Evolutionary conservation across 768 basidiomycete species (phyloP).

Genomic region (Suillus plorans): DNA sequence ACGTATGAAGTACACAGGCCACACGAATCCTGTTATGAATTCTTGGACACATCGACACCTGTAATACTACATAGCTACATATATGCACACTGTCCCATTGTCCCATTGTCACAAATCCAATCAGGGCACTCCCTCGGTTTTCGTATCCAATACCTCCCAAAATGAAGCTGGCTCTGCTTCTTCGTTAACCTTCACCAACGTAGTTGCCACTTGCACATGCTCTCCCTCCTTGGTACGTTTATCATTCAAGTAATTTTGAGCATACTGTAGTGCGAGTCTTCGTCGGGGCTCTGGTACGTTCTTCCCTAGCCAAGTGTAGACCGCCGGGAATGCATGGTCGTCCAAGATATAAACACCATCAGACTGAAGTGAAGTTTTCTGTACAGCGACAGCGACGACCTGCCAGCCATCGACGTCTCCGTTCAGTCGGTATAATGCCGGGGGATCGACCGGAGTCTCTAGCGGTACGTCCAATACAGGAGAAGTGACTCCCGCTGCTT

Average conservation of each 20-base stretch:
- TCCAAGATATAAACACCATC: constrained; percentile 55
- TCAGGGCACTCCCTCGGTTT: background rate
- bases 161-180: constrained; percentile 53
- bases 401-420: constrained; percentile 42
- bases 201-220: constrained; percentile 19
- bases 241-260: constrained; percentile 51
- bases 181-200: constrained; percentile 24
- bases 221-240: constrained; percentile 24
- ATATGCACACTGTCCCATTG: background rate
- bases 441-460: constrained; percentile 11
- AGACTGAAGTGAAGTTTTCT: constrained; percentile 39
- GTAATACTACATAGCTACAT: background rate
- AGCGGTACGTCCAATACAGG: constrained; percentile 17
- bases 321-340: constrained; percentile 39
- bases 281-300: constrained; percentile 48
- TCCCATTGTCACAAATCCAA: background rate
- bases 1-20: constrained; percentile 25
- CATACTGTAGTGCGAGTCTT: constrained; percentile 50
- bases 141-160: constrained; percentile 16
- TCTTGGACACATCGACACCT: background rate
- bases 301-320: constrained; percentile 63
- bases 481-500: constrained; percentile 40
- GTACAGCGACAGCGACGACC: constrained; percentile 36
- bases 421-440: constrained; percentile 42
- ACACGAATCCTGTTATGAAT: background rate